phyloP scores from a whole-genome alignment of 2,329 filamentous ascomycete species.

The Spiromastix sp. region DNA sequence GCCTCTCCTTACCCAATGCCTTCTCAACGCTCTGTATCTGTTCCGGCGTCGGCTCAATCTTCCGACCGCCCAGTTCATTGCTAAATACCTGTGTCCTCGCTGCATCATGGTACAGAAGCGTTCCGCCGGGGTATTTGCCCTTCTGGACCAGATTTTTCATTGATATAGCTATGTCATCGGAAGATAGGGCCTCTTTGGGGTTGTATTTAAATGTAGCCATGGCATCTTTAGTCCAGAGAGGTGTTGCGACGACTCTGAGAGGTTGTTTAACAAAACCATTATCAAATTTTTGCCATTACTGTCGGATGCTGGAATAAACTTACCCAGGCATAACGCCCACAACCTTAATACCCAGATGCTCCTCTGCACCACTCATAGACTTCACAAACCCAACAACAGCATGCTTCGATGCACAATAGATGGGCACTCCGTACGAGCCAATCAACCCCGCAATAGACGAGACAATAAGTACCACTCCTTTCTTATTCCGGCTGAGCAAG shows the following conservation, averaged over 20 bases:
- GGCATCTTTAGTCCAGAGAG: slow-evolving; percentile 22
- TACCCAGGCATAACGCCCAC: slow-evolving; percentile 23
- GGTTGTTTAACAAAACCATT: too few relatives aligned
- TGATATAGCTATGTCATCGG: slow-evolving; percentile 17
- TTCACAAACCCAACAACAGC: slow-evolving; percentile 29
- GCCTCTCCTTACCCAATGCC: background rate
- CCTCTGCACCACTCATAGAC: slow-evolving; percentile 23
- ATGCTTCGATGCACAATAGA: slow-evolving; percentile 30
- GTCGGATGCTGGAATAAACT: too few relatives aligned
- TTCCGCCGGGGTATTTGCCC: slow-evolving; percentile 14
- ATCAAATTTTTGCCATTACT: too few relatives aligned
- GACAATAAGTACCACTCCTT: slow-evolving; percentile 25
- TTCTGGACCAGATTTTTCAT: slow-evolving; percentile 19
- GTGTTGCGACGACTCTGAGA: slow-evolving; percentile 17
- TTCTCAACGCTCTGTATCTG: background rate
- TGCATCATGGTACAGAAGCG: slow-evolving; percentile 5
- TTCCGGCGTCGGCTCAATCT: background rate
- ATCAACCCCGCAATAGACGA: slow-evolving; percentile 22
- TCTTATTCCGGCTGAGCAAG: slow-evolving; percentile 19
- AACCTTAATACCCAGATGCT: slow-evolving; percentile 24
- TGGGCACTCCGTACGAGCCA: slow-evolving; percentile 16
- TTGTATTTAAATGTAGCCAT: too few relatives aligned
- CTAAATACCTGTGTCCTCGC: slow-evolving; percentile 1
- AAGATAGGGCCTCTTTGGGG: slow-evolving; percentile 5
- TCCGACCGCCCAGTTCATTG: background rate